These are phyloP conservation scores for Flammula alnicola DNA, from an alignment of 1,284 basidiomycete genomes.

Conservation along the genomic window DNA sequence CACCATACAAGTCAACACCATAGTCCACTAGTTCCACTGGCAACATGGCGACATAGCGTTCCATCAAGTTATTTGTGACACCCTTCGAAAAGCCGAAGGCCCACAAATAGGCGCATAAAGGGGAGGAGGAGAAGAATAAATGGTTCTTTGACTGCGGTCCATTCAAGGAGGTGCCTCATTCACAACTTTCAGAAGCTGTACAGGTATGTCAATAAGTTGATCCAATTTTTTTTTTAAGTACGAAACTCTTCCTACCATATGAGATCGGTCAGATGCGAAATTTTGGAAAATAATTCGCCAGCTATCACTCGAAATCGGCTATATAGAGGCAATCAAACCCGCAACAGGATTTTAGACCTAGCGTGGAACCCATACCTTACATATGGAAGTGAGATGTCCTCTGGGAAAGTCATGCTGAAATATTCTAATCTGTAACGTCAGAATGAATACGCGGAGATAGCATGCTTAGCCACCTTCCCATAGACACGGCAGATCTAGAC, in stretches of 20 bases:
- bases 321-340: neutral
- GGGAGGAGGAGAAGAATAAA: slow-evolving; percentile 51
- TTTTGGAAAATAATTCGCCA: slow-evolving; percentile 51
- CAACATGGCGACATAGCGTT: slow-evolving; percentile 60
- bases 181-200: too few species aligned
- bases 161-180: too few species aligned
- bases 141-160: too few species aligned
- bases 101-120: slow-evolving; percentile 58
- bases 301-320: slow-evolving; percentile 62
- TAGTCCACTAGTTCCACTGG: slow-evolving; percentile 31
- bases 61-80: slow-evolving; percentile 63
- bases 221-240: neutral
- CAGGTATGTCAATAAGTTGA: too few species aligned
- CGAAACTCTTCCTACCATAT: slow-evolving; percentile 66
- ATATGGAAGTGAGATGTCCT: slow-evolving; percentile 41
- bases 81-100: slow-evolving; percentile 42
- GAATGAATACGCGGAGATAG: neutral
- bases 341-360: neutral
- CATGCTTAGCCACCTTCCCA: slow-evolving; percentile 45
- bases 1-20: slow-evolving; percentile 42
- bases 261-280: slow-evolving; percentile 80
- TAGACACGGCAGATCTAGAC: slow-evolving; percentile 51
- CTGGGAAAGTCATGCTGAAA: slow-evolving; percentile 53
- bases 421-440: slow-evolving; percentile 50
- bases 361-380: slow-evolving; percentile 46